Percentiles rank a stretch among this genome's conserved stretches.
phyloP scores from a whole-genome alignment of 192 early-diverging fungal species.

The Obelidium mucronatum region DNA sequence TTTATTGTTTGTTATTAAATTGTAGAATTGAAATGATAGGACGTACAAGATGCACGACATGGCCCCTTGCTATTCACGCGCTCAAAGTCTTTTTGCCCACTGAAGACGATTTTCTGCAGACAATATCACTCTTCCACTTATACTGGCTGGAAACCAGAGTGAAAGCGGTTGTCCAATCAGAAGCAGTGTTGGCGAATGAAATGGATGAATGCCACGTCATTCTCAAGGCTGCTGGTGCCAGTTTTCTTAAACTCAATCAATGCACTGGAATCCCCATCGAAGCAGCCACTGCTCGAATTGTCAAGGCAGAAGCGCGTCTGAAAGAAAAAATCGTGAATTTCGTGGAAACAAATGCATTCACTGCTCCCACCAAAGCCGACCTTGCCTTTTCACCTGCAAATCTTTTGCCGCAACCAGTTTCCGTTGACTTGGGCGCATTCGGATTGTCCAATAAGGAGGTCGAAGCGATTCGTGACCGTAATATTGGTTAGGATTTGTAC shows the following conservation, averaged over 20 bases:
- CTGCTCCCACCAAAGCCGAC: not conserved
- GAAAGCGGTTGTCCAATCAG: not conserved
- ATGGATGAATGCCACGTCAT: not conserved
- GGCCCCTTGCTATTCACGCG: not conserved
- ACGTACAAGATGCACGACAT: not conserved
- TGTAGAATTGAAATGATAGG: conserved; percentile 1
- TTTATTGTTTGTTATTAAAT: conserved; percentile 3
- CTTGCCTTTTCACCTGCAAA: not conserved
- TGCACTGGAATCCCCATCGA: not conserved
- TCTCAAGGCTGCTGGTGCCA: not conserved
- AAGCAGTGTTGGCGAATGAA: not conserved
- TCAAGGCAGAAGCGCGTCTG: not conserved
- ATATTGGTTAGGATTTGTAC: not conserved
- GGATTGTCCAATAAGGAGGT: not conserved
- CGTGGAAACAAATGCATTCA: not conserved
- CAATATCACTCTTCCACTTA: not conserved
- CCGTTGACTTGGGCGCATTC: not conserved
- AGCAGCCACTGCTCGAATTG: not conserved
- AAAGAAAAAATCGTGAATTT: not conserved
- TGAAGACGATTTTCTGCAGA: not conserved
- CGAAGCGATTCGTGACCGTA: not conserved
- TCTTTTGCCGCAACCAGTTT: not conserved
- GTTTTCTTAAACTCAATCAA: not conserved
- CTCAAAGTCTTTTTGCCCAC: not conserved
- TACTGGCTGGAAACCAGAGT: not conserved